A percentile compares a stretch with the other conserved stretches of the same genome.
These are phyloP conservation scores for Prunus kanzakura DNA, from an alignment of 306 rosid species.

Conservation along the genomic window DNA sequence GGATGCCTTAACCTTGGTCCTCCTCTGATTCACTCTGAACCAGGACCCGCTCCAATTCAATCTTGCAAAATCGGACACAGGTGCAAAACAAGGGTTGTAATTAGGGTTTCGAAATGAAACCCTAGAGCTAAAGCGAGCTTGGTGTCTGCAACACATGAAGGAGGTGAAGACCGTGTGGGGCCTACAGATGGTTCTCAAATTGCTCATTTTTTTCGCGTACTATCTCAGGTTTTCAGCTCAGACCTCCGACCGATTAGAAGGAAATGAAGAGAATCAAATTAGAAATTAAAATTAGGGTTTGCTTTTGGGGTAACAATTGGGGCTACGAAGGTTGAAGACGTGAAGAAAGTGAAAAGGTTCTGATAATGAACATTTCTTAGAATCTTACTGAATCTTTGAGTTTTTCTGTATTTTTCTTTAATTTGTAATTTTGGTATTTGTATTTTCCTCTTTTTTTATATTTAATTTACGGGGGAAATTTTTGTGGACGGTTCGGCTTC, in stretches of 20 bases:
- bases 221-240: background rate
- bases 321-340: conserved; percentile 27
- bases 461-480: background rate
- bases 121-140: conserved; percentile 31
- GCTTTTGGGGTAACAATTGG: background rate
- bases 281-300: background rate
- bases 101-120: conserved; percentile 62
- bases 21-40: conserved; percentile 63
- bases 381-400: conserved; percentile 36
- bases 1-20: conserved; percentile 59
- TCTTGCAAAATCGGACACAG: conserved; percentile 30
- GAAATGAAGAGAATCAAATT: background rate
- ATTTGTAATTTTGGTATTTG: conserved; percentile 8
- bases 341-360: conserved; percentile 29
- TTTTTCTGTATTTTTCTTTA: background rate
- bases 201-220: conserved; percentile 44
- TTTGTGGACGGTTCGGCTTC: conserved; percentile 33
- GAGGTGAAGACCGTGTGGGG: conserved; percentile 60
- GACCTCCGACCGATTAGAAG: background rate
- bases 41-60: conserved; percentile 32
- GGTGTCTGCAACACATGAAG: conserved; percentile 55
- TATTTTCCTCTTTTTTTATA: background rate
- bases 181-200: conserved; percentile 52
- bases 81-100: conserved; percentile 31
- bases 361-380: conserved; percentile 19